phyloP scores from a whole-genome alignment of 139 green algal genomes.

The Choricystis sp. region DNA sequence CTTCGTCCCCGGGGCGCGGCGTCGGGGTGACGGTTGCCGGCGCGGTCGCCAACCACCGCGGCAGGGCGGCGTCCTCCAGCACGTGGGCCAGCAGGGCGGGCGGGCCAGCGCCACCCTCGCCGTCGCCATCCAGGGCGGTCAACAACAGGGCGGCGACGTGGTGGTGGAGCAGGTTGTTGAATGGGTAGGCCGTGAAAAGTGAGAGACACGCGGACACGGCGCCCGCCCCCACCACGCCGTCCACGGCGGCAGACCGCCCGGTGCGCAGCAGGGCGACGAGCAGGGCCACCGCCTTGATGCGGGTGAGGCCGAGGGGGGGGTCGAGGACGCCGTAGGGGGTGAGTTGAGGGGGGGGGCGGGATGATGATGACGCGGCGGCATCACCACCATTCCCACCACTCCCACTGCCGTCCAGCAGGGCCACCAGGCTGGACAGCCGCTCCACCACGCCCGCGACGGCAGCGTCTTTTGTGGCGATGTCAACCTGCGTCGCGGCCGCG shows the following conservation, averaged over 20 bases:
- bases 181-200: slow-evolving; percentile 64
- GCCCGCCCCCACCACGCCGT: slow-evolving; percentile 23
- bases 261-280: slow-evolving; percentile 56
- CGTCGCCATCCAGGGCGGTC: slow-evolving; percentile 11
- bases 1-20: background rate
- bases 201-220: slow-evolving; percentile 38
- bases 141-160: slow-evolving; percentile 42
- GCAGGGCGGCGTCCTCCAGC: slow-evolving; percentile 36
- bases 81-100: slow-evolving; percentile 38
- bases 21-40: slow-evolving; percentile 14
- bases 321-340: slow-evolving; percentile 59
- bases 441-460: slow-evolving; percentile 18
- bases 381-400: background rate
- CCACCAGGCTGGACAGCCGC: slow-evolving; percentile 34
- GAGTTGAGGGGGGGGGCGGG: too few species aligned
- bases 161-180: slow-evolving; percentile 84
- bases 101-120: slow-evolving; percentile 18
- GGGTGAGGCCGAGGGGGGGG: slow-evolving; percentile 45
- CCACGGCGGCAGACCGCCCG: slow-evolving; percentile 21
- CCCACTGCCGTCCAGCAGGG: slow-evolving; percentile 20
- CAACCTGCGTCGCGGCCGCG: slow-evolving; percentile 4
- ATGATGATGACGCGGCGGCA: too few species aligned
- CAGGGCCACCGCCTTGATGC: slow-evolving; percentile 65
- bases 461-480: slow-evolving; percentile 10
- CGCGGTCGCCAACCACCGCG: slow-evolving; percentile 44